A percentile compares a stretch with the other conserved stretches of the same genome.
These are phyloP conservation scores for Ambrosia trifida DNA, from an alignment of 129 eudicot species.

Conservation along the genomic window DNA sequence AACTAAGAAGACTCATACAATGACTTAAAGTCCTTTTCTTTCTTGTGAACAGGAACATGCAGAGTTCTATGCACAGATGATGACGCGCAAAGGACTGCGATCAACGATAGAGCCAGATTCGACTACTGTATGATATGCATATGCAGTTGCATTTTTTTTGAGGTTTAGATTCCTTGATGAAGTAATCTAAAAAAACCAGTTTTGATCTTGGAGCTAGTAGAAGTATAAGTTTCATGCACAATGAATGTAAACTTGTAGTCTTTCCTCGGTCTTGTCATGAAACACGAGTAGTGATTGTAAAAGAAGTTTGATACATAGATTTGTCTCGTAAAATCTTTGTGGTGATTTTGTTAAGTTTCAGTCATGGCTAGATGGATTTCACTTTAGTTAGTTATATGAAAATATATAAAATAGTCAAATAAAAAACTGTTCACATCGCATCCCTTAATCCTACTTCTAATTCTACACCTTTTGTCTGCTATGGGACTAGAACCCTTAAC, in stretches of 20 bases:
- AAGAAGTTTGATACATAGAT: constrained; percentile 7
- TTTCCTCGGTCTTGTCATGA: constrained; percentile 23
- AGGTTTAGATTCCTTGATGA: constrained; percentile 28
- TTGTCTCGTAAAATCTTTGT: neutral
- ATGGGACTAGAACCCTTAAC: too few species aligned
- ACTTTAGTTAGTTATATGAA: too few species aligned
- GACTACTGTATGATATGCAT: constrained; percentile 33
- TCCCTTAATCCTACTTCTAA: too few species aligned
- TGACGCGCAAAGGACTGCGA: constrained; percentile 46
- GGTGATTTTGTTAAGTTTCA: constrained; percentile 1
- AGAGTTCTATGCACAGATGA: constrained; percentile 62
- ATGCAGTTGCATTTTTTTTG: constrained; percentile 14
- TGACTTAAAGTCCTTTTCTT: neutral
- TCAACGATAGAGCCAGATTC: constrained; percentile 61
- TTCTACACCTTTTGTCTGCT: too few species aligned
- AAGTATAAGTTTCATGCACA: constrained; percentile 16
- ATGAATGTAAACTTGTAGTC: constrained; percentile 26
- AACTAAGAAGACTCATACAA: neutral
- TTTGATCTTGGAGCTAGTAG: constrained; percentile 34
- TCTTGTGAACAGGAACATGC: constrained; percentile 55
- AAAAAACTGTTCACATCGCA: too few species aligned
- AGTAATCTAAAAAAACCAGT: constrained; percentile 26
- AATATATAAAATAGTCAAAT: too few species aligned
- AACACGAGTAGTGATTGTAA: constrained; percentile 22
- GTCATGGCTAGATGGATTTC: too few species aligned